phyloP scores from a whole-genome alignment of 2,329 filamentous ascomycete species.

The Trichoderma sp. region DNA sequence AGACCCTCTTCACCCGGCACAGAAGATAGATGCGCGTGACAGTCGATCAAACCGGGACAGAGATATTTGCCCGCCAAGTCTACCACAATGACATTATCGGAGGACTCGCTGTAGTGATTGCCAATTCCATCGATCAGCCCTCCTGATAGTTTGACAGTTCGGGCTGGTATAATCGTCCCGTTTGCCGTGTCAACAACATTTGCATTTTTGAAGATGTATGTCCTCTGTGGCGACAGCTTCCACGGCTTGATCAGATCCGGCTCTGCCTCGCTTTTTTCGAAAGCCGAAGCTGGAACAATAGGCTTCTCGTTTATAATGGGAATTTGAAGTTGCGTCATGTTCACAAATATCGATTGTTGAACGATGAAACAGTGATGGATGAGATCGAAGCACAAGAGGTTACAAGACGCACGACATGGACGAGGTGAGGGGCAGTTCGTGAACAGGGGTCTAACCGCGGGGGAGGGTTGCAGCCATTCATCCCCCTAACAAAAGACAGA shows the following conservation, averaged over 20 bases:
- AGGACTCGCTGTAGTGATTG: background rate
- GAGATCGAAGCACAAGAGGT: too few relatives aligned
- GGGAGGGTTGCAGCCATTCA: too few relatives aligned
- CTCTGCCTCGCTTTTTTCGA: background rate
- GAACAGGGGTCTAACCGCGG: too few relatives aligned
- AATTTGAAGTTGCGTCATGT: background rate
- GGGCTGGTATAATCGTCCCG: slow-evolving; percentile 38
- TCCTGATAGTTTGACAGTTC: slow-evolving; percentile 40
- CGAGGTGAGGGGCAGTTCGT: too few relatives aligned
- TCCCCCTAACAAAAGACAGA: too few relatives aligned
- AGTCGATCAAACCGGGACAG: slow-evolving; percentile 41
- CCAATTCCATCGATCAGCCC: slow-evolving; percentile 41
- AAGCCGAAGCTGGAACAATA: background rate
- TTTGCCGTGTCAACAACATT: slow-evolving; percentile 47
- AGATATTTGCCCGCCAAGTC: slow-evolving; percentile 38
- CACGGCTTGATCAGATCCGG: slow-evolving; percentile 41
- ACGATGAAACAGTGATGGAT: too few relatives aligned
- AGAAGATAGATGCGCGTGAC: slow-evolving; percentile 40
- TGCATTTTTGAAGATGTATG: slow-evolving; percentile 47
- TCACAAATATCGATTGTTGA: background rate
- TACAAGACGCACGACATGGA: too few relatives aligned
- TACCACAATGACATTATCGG: slow-evolving; percentile 27
- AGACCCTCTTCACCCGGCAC: slow-evolving; percentile 38
- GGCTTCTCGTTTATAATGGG: background rate
- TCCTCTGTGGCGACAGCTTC: slow-evolving; percentile 39